phyloP scores from a whole-genome alignment of 768 basidiomycete species.

The Candolleomyces aberdarensis region DNA sequence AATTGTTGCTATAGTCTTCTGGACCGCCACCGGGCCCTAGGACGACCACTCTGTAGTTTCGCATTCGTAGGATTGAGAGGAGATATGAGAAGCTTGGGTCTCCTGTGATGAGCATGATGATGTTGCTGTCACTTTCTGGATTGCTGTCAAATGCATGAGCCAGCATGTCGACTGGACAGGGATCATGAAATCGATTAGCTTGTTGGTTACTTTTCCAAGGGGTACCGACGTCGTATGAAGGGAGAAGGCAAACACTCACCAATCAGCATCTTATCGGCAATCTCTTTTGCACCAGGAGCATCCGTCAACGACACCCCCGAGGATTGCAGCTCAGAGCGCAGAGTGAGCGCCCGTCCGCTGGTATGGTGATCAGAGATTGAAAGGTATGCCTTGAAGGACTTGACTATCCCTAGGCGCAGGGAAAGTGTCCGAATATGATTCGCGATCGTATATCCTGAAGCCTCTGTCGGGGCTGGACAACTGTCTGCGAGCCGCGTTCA shows the following conservation, averaged over 20 bases:
- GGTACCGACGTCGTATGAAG: not conserved
- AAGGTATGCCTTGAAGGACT: constrained; percentile 29
- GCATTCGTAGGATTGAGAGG: constrained; percentile 36
- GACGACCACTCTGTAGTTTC: constrained; percentile 36
- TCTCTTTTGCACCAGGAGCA: constrained; percentile 24
- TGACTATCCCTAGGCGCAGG: constrained; percentile 25
- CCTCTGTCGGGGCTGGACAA: constrained; percentile 23
- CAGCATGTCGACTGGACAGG: constrained; percentile 8
- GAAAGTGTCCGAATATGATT: constrained; percentile 24
- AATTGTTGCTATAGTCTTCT: constrained; percentile 26
- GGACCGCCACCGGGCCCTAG: constrained; percentile 30
- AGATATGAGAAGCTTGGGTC: constrained; percentile 45
- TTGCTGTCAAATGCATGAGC: too few relatives aligned
- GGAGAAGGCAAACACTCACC: constrained; percentile 12
- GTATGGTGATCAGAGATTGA: constrained; percentile 19
- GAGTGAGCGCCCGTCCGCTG: not conserved
- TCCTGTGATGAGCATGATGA: constrained; percentile 42
- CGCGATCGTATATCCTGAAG: constrained; percentile 24
- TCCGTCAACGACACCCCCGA: constrained; percentile 30
- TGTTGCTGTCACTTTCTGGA: constrained; percentile 37
- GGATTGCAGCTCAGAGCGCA: constrained; percentile 26
- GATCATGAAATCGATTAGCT: not conserved
- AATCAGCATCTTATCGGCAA: constrained; percentile 24
- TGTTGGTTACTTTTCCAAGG: not conserved
- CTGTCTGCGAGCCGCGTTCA: constrained; percentile 20